Evolutionary conservation across 495 filamentous ascomycete genomes (phyloP), one percentile per base, ranked within the genome.

Genomic region (Aeminium ludgeri): DNA sequence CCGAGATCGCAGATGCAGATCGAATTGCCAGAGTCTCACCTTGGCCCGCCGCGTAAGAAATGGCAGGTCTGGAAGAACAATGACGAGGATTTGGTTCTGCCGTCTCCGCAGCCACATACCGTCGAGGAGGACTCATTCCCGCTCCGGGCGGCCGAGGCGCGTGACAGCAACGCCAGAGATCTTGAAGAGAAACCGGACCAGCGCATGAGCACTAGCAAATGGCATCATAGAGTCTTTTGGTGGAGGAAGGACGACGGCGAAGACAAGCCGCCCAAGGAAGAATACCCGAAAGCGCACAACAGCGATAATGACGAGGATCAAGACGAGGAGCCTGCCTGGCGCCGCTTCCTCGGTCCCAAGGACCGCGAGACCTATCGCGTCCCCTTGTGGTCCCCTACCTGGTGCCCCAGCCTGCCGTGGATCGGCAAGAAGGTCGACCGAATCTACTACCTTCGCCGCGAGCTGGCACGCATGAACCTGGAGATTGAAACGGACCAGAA

Each of bases 401-500:
- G 79, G 76, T 73, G 91, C 62, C 80, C 83, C 2, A 73, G 74
- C 0, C 53, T 95, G 18, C 86, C 84, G 19, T 59, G 86, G 1
- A 54, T 96, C 30, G 84, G 82, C 38, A 78, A 82, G 59, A 95
- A 94, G 57, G 86, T 94, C 12, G 91, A 97, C 58, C 91, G 79
- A 1, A 95, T 97, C 48, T 81, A 93, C 54, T 80, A 82, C 59
- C 91, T 84, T 53, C 80, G 89, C 15, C 75, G 75, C 48, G 84
- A 95, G 57, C 58, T 97, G 13, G 87, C 91, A 30, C 76, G 80
- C 15, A 65, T 96, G 19, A 97, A 96, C 51, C 40, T 86, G 38
- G 91, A 96, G 60, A 94, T 97, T 39, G 87, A 95, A 55, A 62
- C 78, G 25, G 91, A 96, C 51, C 91, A 97, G 53, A 65, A 77